phyloP scores from a whole-genome alignment of 73 alveolate genomes.

The Paramecium primaurelia region DNA sequence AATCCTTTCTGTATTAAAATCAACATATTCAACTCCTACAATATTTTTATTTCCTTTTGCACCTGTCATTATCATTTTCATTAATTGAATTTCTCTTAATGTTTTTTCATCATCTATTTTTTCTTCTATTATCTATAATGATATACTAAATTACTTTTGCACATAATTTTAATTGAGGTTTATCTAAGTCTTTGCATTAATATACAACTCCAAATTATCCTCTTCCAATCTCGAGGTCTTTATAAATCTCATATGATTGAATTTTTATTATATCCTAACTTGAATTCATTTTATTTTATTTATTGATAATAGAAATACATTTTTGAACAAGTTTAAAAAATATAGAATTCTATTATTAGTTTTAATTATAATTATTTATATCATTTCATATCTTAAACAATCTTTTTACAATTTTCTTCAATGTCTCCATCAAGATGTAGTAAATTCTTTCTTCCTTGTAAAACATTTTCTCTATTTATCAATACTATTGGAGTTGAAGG shows the following conservation, averaged over 20 bases:
- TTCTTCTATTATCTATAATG: not conserved
- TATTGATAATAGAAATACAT: too few species aligned
- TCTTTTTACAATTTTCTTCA: not conserved
- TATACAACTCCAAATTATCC: not conserved
- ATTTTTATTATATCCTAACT: not conserved
- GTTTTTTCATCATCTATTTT: not conserved
- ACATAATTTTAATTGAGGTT: not conserved
- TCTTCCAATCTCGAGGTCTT: not conserved
- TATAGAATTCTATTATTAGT: not conserved
- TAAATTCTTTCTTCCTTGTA: not conserved
- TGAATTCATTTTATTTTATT: too few species aligned
- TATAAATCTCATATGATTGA: not conserved
- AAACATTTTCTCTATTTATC: slow-evolving; percentile 51
- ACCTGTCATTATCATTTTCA: not conserved
- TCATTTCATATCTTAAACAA: not conserved
- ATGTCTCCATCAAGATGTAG: not conserved
- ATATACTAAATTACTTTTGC: not conserved
- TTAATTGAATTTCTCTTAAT: not conserved
- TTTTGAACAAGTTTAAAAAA: too few species aligned
- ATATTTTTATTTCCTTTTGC: not conserved
- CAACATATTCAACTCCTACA: not conserved
- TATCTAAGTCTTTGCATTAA: not conserved
- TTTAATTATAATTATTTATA: too few species aligned
- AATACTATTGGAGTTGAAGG: slow-evolving; percentile 24
- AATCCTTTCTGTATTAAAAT: not conserved